phyloP scores from a whole-genome alignment of 2,329 filamentous ascomycete genomes.

The Diplodia scrobiculata region DNA sequence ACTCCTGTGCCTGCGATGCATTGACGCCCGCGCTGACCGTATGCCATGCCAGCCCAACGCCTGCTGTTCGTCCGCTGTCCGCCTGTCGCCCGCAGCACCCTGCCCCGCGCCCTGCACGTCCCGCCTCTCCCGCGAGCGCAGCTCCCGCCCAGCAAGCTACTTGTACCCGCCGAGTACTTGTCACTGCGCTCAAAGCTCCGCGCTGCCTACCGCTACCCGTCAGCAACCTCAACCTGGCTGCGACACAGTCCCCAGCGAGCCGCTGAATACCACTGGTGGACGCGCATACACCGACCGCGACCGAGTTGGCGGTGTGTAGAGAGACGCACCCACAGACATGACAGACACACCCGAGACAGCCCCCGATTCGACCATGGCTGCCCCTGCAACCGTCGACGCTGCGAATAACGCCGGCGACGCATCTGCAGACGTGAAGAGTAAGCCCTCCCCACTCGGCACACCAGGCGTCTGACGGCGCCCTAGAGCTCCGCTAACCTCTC shows the following conservation, averaged over 20 bases:
- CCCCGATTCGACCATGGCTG: conserved; percentile 22
- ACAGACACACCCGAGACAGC: conserved; percentile 9
- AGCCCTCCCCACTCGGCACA: conserved; percentile 5
- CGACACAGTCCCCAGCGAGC: background rate
- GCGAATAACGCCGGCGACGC: conserved; percentile 21
- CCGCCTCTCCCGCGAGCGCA: conserved; percentile 11
- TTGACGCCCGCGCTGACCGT: conserved; percentile 20
- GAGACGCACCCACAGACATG: conserved; percentile 16
- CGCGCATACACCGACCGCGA: conserved; percentile 6
- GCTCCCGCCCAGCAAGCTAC: conserved; percentile 13
- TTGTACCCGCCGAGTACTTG: conserved; percentile 7
- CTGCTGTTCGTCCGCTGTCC: conserved; percentile 3
- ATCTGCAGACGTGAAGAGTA: conserved; percentile 22
- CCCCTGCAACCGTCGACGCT: conserved; percentile 23
- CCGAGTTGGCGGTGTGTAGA: conserved; percentile 22
- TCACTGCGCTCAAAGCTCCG: conserved; percentile 15
- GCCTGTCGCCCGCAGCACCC: conserved; percentile 10
- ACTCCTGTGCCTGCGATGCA: conserved; percentile 10
- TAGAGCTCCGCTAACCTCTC: conserved; percentile 17
- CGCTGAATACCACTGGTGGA: conserved; percentile 8
- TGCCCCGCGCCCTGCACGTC: conserved; percentile 18
- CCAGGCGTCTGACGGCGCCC: background rate
- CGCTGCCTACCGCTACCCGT: conserved; percentile 3
- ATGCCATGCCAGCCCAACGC: conserved; percentile 8
- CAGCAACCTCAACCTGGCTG: conserved; percentile 8